Evolutionary conservation across 2,329 filamentous ascomycete species (phyloP).

Genomic region (Clonostachys byssicola): DNA sequence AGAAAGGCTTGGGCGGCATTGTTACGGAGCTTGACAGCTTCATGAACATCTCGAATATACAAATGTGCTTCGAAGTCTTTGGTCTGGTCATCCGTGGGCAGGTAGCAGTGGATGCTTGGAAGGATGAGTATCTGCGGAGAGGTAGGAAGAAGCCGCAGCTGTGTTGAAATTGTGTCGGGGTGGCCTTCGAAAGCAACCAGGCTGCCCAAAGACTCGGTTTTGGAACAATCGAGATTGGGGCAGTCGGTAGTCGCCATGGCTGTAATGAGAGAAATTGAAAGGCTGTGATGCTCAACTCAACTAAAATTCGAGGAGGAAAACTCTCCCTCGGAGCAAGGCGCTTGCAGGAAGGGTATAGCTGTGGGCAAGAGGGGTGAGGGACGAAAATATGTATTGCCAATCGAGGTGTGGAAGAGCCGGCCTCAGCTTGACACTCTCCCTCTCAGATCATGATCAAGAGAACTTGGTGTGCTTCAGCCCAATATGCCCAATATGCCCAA

Average conservation of each 20-base stretch:
- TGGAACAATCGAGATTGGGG: no score
- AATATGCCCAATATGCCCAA: no score
- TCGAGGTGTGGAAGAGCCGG: no score
- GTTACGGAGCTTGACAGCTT: conserved; percentile 40
- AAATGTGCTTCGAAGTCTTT: conserved; percentile 20
- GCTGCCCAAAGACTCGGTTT: conserved; percentile 30
- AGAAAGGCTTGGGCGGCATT: conserved; percentile 48
- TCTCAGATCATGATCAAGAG: no score
- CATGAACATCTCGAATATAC: conserved; percentile 45
- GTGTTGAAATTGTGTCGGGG: conserved; percentile 48
- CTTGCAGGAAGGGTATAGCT: no score
- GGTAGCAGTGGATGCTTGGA: conserved; percentile 44
- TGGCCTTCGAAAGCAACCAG: conserved; percentile 59
- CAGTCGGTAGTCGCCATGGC: background rate
- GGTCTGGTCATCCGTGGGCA: conserved; percentile 17
- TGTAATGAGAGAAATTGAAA: background rate
- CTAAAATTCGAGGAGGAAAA: no score
- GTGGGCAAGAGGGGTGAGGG: no score
- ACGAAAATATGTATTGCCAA: no score
- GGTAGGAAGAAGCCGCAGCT: conserved; percentile 54
- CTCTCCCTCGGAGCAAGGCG: no score
- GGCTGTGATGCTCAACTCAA: background rate
- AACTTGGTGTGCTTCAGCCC: no score
- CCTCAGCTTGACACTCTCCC: no score
- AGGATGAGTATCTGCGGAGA: conserved; percentile 55